Base-by-base conservation (phyloP, 1,284 basidiomycete species). In the Ceratobasidium theobromae region DNA sequence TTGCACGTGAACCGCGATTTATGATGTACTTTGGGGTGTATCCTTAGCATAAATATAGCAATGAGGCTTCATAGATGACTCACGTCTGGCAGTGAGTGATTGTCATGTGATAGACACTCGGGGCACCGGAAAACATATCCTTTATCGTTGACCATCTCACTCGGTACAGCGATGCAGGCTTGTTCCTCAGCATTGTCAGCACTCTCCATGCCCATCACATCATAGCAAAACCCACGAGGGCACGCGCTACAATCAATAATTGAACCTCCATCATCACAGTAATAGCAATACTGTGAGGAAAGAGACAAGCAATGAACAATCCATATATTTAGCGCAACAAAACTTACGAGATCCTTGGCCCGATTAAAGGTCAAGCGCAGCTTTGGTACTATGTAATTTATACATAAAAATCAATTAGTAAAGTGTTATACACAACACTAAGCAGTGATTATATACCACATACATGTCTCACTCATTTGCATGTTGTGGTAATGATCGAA, bases 211-310 rank as follows among this genome's bases (percentile, higher is more conserved):
- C 46, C 58, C 21, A 41, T 32, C 8, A 32, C 40, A 6, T 41
- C 18, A 16, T 41, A 65, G 38, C 60, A 65, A 23, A 43, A 53
- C 4, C 5, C 49, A 2, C 25, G 60, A 14, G 52, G 16, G 28
- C 60, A 65, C 4, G 23, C 5, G 18, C 4, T 41, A n/a, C 60
- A 65, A 16, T 53, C 60, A 3, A 65, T 53, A 8, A 65, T 23
- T 1, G 12, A 8, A 1, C 60, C 51, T 4, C 51, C 60, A 30
- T 65, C 49, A 18, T 65, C 49, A 18, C 60, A 65, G 28, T 33
- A 65, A 23, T 45, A 65, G 18, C 60, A 65, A 32, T 65, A 65
- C 60, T 65, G 25, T 16, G n/a, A n/a, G n/a, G n/a, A n/a, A n/a
- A n/a, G n/a, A n/a, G n/a, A n/a, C n/a, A n/a, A n/a, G n/a, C n/a